Conservation (phyloP, 75 land plant genomes). For the Cunninghamia lanceolata region DNA sequence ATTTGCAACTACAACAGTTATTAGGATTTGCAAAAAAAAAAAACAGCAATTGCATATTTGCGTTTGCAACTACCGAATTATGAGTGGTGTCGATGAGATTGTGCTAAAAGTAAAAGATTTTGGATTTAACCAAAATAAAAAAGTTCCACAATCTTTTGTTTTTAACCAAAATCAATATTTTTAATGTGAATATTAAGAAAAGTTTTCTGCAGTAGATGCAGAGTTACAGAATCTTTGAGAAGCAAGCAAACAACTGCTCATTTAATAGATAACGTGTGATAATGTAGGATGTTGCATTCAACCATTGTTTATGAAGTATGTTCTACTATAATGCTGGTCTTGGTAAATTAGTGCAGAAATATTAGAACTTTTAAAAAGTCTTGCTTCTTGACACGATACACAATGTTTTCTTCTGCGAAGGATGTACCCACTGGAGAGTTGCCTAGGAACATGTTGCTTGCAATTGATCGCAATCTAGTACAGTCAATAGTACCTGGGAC, state of each 20-base stretch:
- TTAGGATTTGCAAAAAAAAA: too few species aligned
- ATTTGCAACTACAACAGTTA: too few species aligned
- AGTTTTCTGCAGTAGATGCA: neutral
- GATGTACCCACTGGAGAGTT: conserved; percentile 99
- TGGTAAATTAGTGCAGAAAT: neutral
- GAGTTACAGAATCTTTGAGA: neutral
- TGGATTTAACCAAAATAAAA: too few species aligned
- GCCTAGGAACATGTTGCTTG: conserved; percentile 91
- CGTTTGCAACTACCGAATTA: too few species aligned
- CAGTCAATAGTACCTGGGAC: conserved; percentile 96
- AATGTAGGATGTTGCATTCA: neutral
- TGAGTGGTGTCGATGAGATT: too few species aligned
- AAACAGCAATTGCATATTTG: too few species aligned
- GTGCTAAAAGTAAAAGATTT: too few species aligned
- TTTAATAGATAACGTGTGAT: neutral
- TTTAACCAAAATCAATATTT: too few species aligned
- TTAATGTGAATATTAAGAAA: neutral
- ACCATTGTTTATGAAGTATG: neutral
- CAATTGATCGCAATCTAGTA: conserved; percentile 86
- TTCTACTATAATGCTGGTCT: neutral
- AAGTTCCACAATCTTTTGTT: too few species aligned
- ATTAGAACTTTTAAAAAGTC: neutral
- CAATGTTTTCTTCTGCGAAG: conserved; percentile 25
- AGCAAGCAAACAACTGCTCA: neutral
- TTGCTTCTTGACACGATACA: neutral